Evolutionary conservation across 2,329 filamentous ascomycete genomes (phyloP).

Genomic region (Knoxdaviesia capensis): DNA sequence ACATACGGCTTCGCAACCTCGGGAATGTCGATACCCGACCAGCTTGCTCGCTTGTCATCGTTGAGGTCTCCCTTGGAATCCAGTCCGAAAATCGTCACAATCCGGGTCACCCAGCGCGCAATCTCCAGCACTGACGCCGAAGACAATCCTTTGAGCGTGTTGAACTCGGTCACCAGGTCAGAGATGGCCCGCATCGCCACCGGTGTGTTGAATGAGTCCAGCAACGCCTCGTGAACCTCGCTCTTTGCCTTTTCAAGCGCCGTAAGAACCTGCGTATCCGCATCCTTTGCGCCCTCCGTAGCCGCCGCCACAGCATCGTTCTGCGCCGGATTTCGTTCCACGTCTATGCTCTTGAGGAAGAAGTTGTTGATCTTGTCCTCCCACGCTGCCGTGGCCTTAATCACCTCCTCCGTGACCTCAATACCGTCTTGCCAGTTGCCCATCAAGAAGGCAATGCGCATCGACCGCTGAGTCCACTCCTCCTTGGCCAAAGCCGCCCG

Average conservation of each 20-base stretch:
- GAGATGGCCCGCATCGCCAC: conserved; percentile 59
- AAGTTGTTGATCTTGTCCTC: conserved; percentile 6
- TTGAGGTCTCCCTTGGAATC: conserved; percentile 25
- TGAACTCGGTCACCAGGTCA: conserved; percentile 46
- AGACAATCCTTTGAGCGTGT: conserved; percentile 3
- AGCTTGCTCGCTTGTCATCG: conserved; percentile 10
- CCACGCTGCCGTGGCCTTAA: conserved; percentile 9
- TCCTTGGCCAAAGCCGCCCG: conserved; percentile 50
- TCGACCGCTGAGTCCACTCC: conserved; percentile 54
- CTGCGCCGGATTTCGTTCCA: conserved; percentile 3
- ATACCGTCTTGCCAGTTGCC: conserved; percentile 82
- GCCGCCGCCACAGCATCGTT: conserved; percentile 1
- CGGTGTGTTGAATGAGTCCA: conserved; percentile 77
- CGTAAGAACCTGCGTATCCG: conserved; percentile 13
- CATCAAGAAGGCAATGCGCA: conserved; percentile 74
- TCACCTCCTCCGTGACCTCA: conserved; percentile 72
- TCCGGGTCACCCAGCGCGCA: conserved; percentile 63
- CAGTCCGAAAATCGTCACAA: conserved; percentile 71
- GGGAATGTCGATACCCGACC: conserved; percentile 20
- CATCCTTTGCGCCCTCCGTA: conserved; percentile 4
- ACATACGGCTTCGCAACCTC: conserved; percentile 27
- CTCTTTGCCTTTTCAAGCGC: conserved; percentile 32
- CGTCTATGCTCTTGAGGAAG: conserved; percentile 5
- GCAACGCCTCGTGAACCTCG: conserved; percentile 38
- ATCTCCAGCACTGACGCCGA: conserved; percentile 13